Evolutionary conservation across 345 rosid species (phyloP).

Genomic region (Gossypium ekmanianum): DNA sequence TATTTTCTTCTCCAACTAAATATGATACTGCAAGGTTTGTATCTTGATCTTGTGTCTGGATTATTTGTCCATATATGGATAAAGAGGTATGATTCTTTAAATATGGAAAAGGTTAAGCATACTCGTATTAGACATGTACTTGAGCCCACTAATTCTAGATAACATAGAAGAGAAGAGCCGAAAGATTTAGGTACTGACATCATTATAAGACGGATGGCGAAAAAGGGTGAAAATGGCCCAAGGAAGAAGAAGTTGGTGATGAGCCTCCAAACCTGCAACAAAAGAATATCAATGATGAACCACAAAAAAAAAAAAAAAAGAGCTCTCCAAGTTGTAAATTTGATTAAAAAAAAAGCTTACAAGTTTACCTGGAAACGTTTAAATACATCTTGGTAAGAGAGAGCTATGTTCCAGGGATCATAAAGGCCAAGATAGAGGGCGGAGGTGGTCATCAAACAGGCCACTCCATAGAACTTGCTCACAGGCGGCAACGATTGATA

Average conservation of each 20-base stretch:
- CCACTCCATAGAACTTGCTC: constrained; percentile 62
- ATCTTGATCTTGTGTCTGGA: neutral
- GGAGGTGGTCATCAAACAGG: constrained; percentile 51
- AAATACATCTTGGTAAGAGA: constrained; percentile 41
- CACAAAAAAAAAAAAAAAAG: neutral
- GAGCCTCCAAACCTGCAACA: constrained; percentile 60
- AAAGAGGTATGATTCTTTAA: too few species aligned
- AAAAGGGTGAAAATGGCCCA: constrained; percentile 46
- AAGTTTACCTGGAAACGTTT: constrained; percentile 47
- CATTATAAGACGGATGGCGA: constrained; percentile 49
- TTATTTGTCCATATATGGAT: too few species aligned
- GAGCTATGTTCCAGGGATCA: constrained; percentile 30
- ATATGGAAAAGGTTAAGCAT: neutral
- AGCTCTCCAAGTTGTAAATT: neutral
- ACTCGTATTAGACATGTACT: neutral
- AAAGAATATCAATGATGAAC: constrained; percentile 6
- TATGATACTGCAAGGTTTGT: neutral
- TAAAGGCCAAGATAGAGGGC: constrained; percentile 45
- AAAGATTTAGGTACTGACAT: constrained; percentile 34
- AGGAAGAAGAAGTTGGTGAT: constrained; percentile 57
- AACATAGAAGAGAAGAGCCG: neutral
- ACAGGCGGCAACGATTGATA: constrained; percentile 61
- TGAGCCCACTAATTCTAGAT: neutral
- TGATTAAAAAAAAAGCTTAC: neutral
- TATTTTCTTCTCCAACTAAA: neutral